A percentile compares a stretch with the other conserved stretches of the same genome.
Conservation (phyloP, 2,329 filamentous ascomycete species). For the Xenosphaeropsis pyriputrescens region DNA sequence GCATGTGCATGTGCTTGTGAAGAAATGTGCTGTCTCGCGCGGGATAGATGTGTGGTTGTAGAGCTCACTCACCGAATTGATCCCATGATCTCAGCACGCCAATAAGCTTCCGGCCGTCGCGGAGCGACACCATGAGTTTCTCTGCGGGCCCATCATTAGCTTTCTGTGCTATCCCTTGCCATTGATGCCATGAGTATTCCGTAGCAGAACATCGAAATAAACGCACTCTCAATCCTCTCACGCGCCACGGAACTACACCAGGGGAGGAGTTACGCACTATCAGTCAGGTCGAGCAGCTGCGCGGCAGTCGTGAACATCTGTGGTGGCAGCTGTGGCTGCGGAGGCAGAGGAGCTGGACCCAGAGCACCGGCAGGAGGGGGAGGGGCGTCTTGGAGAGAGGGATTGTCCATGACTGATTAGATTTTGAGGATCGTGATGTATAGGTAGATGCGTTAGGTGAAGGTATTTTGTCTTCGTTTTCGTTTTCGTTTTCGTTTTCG, state of each 20-base stretch:
- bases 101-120: slow-evolving; percentile 87
- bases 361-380: slow-evolving; percentile 2
- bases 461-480: too few species aligned
- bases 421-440: too few species aligned
- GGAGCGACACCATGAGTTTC: slow-evolving; percentile 82
- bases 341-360: slow-evolving; percentile 8
- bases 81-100: slow-evolving; percentile 93
- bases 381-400: neutral
- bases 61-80: slow-evolving; percentile 64
- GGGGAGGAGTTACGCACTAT: slow-evolving; percentile 54
- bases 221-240: too few species aligned
- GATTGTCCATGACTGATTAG: slow-evolving; percentile 1
- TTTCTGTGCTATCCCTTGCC: neutral
- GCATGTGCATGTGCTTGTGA: neutral
- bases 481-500: too few species aligned
- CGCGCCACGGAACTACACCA: neutral
- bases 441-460: too few species aligned
- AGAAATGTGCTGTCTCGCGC: too few species aligned
- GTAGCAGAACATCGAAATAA: neutral
- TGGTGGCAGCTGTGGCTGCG: slow-evolving; percentile 54
- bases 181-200: neutral
- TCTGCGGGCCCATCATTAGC: slow-evolving; percentile 37
- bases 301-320: slow-evolving; percentile 99
- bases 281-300: slow-evolving; percentile 87
- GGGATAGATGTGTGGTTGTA: too few species aligned